phyloP scores from a whole-genome alignment of 768 basidiomycete species.

The Phanerodontia chrysosporium region DNA sequence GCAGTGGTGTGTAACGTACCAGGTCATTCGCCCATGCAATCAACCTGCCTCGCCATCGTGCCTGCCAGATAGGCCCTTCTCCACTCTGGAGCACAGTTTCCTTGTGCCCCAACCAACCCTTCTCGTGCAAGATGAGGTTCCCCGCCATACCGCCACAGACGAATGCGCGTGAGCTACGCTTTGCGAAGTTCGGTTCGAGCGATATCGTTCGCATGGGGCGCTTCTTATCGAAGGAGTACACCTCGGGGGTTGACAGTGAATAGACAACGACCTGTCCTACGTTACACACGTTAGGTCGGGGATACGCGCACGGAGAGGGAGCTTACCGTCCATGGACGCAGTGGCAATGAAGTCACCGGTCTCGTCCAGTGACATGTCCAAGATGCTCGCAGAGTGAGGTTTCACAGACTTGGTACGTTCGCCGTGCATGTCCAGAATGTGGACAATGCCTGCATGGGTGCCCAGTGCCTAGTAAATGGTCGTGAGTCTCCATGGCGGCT shows the following conservation, averaged over 20 bases:
- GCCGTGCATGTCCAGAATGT: slow-evolving; percentile 76
- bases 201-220: slow-evolving; percentile 88
- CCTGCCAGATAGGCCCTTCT: slow-evolving; percentile 94
- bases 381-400: slow-evolving; percentile 83
- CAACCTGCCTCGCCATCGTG: slow-evolving; percentile 78
- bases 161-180: slow-evolving; percentile 70
- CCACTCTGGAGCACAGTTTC: slow-evolving; percentile 77
- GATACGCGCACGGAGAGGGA: background rate
- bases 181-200: slow-evolving; percentile 87
- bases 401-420: slow-evolving; percentile 85
- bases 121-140: slow-evolving; percentile 81
- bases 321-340: slow-evolving; percentile 88
- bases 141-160: slow-evolving; percentile 94
- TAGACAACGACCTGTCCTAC: slow-evolving; percentile 89
- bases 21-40: slow-evolving; percentile 97
- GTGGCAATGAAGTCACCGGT: slow-evolving; percentile 89
- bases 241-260: slow-evolving; percentile 73
- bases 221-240: slow-evolving; percentile 85
- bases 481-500: background rate
- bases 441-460: slow-evolving; percentile 90
- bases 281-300: background rate
- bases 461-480: slow-evolving; percentile 65
- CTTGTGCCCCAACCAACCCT: slow-evolving; percentile 95
- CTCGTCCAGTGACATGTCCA: slow-evolving; percentile 79
- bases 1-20: slow-evolving; percentile 55